Conservation (phyloP, 306 rosid genomes). For the Medicago arabica region DNA sequence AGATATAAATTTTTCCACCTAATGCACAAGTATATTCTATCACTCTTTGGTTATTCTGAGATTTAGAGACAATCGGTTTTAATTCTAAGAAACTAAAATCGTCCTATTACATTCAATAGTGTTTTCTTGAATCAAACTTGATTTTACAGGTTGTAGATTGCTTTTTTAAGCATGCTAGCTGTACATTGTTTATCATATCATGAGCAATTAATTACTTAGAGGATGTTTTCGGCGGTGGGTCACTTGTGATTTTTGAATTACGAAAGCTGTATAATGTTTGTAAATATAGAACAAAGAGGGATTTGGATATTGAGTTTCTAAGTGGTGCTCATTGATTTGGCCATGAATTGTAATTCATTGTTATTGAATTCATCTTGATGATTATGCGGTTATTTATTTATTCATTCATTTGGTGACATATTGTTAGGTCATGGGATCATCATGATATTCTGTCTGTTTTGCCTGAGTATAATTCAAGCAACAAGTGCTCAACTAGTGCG, state of each 20-base stretch:
- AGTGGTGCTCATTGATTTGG: constrained; percentile 19
- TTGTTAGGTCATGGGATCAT: constrained; percentile 94
- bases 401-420: constrained; percentile 1
- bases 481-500: constrained; percentile 89
- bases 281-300: neutral
- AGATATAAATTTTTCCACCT: neutral
- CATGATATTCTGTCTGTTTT: constrained; percentile 80
- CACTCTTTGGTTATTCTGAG: neutral
- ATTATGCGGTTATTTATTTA: neutral
- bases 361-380: constrained; percentile 24
- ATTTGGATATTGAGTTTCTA: neutral
- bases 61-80: neutral
- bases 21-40: neutral
- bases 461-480: constrained; percentile 82
- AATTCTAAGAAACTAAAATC: constrained; percentile 5
- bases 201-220: neutral
- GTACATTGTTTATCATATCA: neutral
- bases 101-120: neutral
- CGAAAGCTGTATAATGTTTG: neutral
- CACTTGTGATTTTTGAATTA: constrained; percentile 9
- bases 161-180: neutral
- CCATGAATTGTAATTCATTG: neutral
- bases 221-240: neutral
- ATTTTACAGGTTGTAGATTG: neutral
- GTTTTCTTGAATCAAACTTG: neutral